Base-by-base conservation (phyloP, 352 stramenopile genomes). In the Pythium plurisporium region DNA sequence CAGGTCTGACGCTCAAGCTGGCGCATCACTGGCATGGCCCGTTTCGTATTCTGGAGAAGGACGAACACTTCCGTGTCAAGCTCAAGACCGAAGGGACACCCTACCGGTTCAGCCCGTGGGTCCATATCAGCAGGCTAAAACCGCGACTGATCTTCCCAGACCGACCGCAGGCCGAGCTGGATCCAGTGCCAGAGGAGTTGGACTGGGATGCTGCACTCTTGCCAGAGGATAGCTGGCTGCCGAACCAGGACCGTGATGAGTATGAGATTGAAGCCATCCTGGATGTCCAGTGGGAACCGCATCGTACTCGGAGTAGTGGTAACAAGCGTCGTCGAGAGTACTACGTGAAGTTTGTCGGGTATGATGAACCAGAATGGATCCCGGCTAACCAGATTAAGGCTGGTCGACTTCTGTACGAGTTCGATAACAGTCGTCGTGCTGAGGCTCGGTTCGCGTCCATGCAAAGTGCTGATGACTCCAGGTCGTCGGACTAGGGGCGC, bases 161-260 rank as follows among this genome's bases (percentile, higher is more conserved):
- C 2, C 52, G 60, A 22, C 60, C 60, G 12, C 19, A 6, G 4
- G 20, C 5, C 3, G 33, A 59, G 1, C 53, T 48, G 1, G 52
- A 36, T 19, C n/a, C 22, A 1, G 33, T 59, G 1, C 40, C 37
- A 0, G 41, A 59, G 17, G 30, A 59, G 4, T 4, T 52, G 15
- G 60, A 67, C 17, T 50, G 17, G 6, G 60, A 67, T 19, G 52
- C 31, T 19, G 59, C 59, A 8, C 37, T 67, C 10, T 22, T 67
- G 8, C 60, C 60, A 15, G 60, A 67, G 41, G 60, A 63, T 41
- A 63, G 47, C 19, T 67, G 52, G 53, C 45, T 30, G 23, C 53
- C 48, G 3, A 53, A 63, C 23, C 12, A 30, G 11, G 15, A 10
- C 0, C 12, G 4, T 2, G 37, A 25, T 17, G 46, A 67, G 30